A percentile compares a stretch with the other conserved stretches of the same genome.
These are phyloP conservation scores for Aspergillus conjunctus DNA, from an alignment of 495 filamentous ascomycete species.

Conservation along the genomic window DNA sequence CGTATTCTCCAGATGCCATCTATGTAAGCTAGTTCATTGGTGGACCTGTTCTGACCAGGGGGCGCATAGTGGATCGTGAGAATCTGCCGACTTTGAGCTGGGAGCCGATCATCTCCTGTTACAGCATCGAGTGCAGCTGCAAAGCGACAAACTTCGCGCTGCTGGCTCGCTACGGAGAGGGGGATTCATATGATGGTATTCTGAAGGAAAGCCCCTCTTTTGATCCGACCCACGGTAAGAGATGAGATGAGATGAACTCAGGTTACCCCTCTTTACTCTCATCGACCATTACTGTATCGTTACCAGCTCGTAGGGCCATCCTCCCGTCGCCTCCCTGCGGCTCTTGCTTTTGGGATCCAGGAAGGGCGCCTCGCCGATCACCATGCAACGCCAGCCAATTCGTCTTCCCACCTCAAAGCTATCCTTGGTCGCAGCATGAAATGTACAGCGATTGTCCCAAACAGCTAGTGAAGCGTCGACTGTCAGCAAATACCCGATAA, in stretches of 20 bases:
- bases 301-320: conserved; percentile 9
- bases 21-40: neutral
- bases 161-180: neutral
- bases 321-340: conserved; percentile 38
- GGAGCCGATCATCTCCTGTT: neutral
- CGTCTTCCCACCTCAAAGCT: conserved; percentile 59
- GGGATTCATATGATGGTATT: no score
- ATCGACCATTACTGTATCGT: neutral
- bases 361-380: conserved; percentile 67
- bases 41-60: neutral
- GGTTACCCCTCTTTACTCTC: no score
- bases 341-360: conserved; percentile 51
- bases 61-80: neutral
- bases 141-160: neutral
- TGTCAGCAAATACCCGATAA: no score
- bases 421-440: conserved; percentile 7
- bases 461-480: neutral
- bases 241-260: no score
- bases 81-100: no score
- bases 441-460: conserved; percentile 9
- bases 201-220: no score
- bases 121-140: neutral
- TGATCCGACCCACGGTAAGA: no score
- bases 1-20: neutral
- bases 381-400: conserved; percentile 60